Evolutionary conservation across 169 alveolate genomes (phyloP).

Genomic region (Cryptosporidium tyzzeri): DNA sequence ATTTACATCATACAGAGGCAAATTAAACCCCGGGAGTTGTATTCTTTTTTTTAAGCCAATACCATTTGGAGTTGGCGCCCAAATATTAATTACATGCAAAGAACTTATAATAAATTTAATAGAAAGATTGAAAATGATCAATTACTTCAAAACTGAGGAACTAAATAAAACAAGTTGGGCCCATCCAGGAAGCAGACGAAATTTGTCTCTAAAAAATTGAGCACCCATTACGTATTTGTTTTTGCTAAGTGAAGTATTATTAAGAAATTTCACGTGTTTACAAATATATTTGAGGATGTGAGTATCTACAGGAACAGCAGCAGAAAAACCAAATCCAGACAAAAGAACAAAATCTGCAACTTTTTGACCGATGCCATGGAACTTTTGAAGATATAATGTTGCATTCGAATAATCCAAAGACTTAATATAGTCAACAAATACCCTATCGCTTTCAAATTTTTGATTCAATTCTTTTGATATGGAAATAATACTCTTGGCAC

Average conservation of each 20-base stretch:
- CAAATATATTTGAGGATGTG: constrained; percentile 53
- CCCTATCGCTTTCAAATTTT: constrained; percentile 3
- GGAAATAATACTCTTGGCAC: constrained; percentile 62
- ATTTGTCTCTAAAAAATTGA: constrained; percentile 36
- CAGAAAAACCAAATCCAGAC: constrained; percentile 68
- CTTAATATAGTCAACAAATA: constrained; percentile 28
- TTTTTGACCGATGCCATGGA: constrained; percentile 66
- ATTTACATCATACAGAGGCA: neutral
- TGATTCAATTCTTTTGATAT: constrained; percentile 14
- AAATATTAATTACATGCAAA: constrained; percentile 1
- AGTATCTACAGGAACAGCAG: constrained; percentile 72
- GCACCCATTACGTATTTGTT: constrained; percentile 18
- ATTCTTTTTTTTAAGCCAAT: neutral
- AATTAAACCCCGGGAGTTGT: neutral
- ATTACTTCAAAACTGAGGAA: constrained; percentile 55
- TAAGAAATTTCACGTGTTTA: constrained; percentile 7
- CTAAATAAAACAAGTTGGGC: constrained; percentile 70
- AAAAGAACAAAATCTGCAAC: constrained; percentile 67
- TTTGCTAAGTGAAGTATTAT: constrained; percentile 19
- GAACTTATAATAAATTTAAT: neutral
- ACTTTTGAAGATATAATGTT: constrained; percentile 27
- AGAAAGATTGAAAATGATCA: neutral
- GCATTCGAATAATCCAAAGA: constrained; percentile 45
- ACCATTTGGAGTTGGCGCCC: constrained; percentile 8
- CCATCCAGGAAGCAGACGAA: constrained; percentile 67